These are phyloP conservation scores for Boletellus sp. DNA, from an alignment of 1,284 basidiomycete genomes.

Conservation along the genomic window DNA sequence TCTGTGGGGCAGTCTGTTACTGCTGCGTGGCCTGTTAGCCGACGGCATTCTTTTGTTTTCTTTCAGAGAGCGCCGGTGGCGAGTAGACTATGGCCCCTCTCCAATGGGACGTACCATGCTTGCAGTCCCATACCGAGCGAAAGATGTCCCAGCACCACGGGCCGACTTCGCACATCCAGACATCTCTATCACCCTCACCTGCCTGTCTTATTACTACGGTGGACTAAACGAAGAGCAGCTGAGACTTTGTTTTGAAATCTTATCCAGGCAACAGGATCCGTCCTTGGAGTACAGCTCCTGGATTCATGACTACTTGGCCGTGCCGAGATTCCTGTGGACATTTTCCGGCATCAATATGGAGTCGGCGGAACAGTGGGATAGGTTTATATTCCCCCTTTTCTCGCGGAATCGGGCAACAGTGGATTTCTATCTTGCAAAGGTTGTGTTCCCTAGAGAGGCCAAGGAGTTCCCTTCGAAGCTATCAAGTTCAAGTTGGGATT, in stretches of 20 bases:
- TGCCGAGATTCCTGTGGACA: constrained; percentile 32
- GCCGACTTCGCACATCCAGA: constrained; percentile 55
- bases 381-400: constrained; percentile 35
- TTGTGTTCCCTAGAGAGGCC: constrained; percentile 48
- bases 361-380: constrained; percentile 35
- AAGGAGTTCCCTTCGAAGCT: constrained; percentile 46
- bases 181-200: constrained; percentile 43
- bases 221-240: constrained; percentile 41
- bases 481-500: constrained; percentile 8
- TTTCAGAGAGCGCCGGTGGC: constrained; percentile 44
- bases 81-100: constrained; percentile 52
- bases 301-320: constrained; percentile 22
- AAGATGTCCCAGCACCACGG: constrained; percentile 44
- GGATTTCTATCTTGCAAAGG: constrained; percentile 42
- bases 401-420: constrained; percentile 37
- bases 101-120: constrained; percentile 36
- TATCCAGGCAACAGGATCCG: constrained; percentile 44
- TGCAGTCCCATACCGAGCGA: constrained; percentile 50
- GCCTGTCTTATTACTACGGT: constrained; percentile 46
- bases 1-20: constrained; percentile 37
- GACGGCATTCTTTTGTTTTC: constrained; percentile 41
- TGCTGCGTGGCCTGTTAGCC: constrained; percentile 45
- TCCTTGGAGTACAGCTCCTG: constrained; percentile 42
- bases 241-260: constrained; percentile 34
- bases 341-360: constrained; percentile 21